Evolutionary conservation across 331 rosid genomes (phyloP), one percentile per base, ranked within the genome.

Genomic region (Malus hybrid): DNA sequence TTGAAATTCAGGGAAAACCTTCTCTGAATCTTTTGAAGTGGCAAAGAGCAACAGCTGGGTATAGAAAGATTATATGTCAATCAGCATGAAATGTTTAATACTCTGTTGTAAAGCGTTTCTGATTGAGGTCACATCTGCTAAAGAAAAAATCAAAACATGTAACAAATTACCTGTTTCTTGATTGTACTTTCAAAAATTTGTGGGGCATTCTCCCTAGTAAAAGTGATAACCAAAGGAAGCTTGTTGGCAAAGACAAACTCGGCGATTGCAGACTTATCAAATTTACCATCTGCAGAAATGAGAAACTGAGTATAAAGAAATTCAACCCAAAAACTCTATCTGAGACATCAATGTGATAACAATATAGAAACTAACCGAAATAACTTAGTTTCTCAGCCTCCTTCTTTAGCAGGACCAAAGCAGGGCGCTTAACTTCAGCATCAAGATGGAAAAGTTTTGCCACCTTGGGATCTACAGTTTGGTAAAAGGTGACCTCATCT

Each of bases 401-500:
- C 83, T 85, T 92, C 92, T 95, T 95, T 70, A 92, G 24, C 66
- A 95, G 82, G 78, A 92, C 83, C 86, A 95, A 78, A 16, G 97
- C 89, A 7, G 99, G 99, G 80, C 97, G 97, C 76, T 95, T 92
- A 57, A 46, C 97, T 34, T 83, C 82, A 52, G 93, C 60, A 6
- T 92, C 97, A 70, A 95, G 65, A 76, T 92, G 92, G 86, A 95
- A 92, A 82, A 92, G 90, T 86, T 92, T 90, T 22, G 99, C 97
- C 67, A 95, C 97, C 67, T 90, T 89, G 42, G 93, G 85, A 83
- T 86, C 83, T 85, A 82, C 91, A 48, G 97, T 95, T 84, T 95
- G 99, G 88, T 89, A 92, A 80, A 92, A 95, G 78, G 74, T 95
- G 73, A 95, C 89, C 78, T 90, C 97, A 78, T 95, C 99, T 83